These are phyloP conservation scores for Fonsecaea multimorphosa DNA, from an alignment of 2,329 filamentous ascomycete species.

Conservation along the genomic window DNA sequence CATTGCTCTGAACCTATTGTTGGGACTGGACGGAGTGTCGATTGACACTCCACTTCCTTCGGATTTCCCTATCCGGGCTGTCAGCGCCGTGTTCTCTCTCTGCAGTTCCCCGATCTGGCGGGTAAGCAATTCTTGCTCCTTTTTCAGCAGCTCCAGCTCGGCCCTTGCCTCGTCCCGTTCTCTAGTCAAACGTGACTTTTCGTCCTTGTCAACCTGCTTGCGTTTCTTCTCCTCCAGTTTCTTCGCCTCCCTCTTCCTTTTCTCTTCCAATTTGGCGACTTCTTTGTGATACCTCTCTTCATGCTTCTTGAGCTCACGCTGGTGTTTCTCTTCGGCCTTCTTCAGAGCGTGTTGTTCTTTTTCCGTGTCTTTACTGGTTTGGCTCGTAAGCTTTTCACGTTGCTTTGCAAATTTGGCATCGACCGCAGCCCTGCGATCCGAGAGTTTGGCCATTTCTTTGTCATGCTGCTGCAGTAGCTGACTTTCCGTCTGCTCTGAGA, in stretches of 20 bases:
- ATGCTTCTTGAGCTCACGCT: constrained; percentile 41
- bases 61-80: constrained; percentile 51
- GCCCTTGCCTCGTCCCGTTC: constrained; percentile 56
- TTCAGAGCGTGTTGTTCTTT: constrained; percentile 37
- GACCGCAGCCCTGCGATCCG: constrained; percentile 49
- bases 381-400: constrained; percentile 40
- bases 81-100: constrained; percentile 62
- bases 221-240: constrained; percentile 49
- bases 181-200: constrained; percentile 50
- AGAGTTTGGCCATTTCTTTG: constrained; percentile 52
- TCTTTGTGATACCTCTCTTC: constrained; percentile 43
- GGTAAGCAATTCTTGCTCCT: constrained; percentile 51
- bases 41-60: constrained; percentile 37
- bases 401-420: constrained; percentile 48
- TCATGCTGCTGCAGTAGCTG: constrained; percentile 44
- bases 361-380: constrained; percentile 33
- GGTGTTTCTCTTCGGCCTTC: constrained; percentile 43
- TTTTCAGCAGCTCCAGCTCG: constrained; percentile 54
- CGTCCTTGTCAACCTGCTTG: constrained; percentile 49
- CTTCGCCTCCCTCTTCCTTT: constrained; percentile 48
- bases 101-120: constrained; percentile 62
- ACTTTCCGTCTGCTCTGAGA: constrained; percentile 26
- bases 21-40: constrained; percentile 14
- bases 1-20: constrained; percentile 23
- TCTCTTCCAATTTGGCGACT: constrained; percentile 51